Evolutionary conservation across 306 rosid species (phyloP), one percentile per base, ranked within the genome.

Genomic region (Crotalaria pallida): DNA sequence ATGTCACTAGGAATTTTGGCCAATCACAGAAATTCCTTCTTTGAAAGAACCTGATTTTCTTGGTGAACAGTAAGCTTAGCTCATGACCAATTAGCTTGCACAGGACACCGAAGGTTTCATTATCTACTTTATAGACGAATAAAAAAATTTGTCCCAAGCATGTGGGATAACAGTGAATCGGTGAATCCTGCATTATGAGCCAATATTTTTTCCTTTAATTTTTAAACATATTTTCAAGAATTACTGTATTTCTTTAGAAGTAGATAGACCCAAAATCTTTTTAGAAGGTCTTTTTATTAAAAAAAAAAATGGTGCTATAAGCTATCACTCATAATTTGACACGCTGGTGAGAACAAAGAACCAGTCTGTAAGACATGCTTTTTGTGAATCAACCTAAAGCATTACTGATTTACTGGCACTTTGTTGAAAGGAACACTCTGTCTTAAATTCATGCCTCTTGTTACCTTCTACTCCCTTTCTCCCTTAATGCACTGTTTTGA

Each of bases 21-120:
- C 15, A 26, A 63, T 61, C 62, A 33, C 51, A 64, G 44, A 71
- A 52, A 81, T 78, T 50, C 49, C 62, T 64, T 56, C 18, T 7
- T 21, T 55, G 50, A 58, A 48, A 48, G 41, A 51, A 41, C 26
- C 9, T 38, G 29, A 38, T 45, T 33, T 69, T 23, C 41, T 40
- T 48, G 22, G 49, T 27, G 29, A 19, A 40, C 50, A 16, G 38
- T 7, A 60, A 40, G 48, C 59, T 40, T 41, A 41, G 72, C 34
- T 76, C 71, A 69, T 59, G 40, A 23, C 40, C 43, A 22, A 7
- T 38, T 59, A 52, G 61, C 71, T 77, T 19, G 67, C 44, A 50
- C 56, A 41, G 10, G 58, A 70, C 22, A 19, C 62, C 40, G 19
- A 38, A 63, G 11, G 21, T 12, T 62, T 65, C 65, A 22, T 67